Base-by-base conservation (phyloP, 139 green algal species). In the Marvania coccoides region DNA sequence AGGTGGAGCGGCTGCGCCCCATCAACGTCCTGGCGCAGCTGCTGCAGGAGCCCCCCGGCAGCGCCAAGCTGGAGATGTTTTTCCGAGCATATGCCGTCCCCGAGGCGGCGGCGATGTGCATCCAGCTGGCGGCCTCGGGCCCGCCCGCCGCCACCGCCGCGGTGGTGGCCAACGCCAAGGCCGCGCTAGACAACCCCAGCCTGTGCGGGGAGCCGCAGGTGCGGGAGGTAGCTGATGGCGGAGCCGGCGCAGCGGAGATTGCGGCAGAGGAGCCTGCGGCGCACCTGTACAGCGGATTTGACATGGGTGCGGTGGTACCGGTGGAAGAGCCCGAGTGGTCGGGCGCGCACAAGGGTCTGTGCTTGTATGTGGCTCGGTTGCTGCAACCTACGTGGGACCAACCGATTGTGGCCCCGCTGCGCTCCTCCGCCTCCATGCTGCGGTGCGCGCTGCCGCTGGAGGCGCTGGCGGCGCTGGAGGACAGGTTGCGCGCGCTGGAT, bases 91-190 rank as follows among this genome's bases (percentile, higher is more conserved):
- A 90, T 58, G 91, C 90, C 10, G 58, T 81, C 4, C 55, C 73
- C 4, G 91, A 97, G 67, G 83, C 89, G 2, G 81, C 87, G 0
- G 83, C 83, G 59, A 98, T 98, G 92, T 96, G 91, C 78, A 78
- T 91, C 59, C 37, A 83, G 24, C 64, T 97, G 9, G 83, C 86
- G n/a, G 83, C 86, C 1, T 24, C 58, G 9, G 58, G 45, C 15
- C 65, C 59, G 39, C 28, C 58, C 28, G 6, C 30, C 15, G 39
- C 74, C 2, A 19, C 67, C 14, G 38, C 57, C 36, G 55, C 51
- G 45, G 51, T 67, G 58, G 14, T 38, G 1, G 14, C 47, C 23
- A 63, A 70, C 35, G 88, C 88, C 5, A 72, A 66, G 7, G 70
- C 67, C 19, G 83, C 82, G 5, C 79, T 96, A 45, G 85, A 95